Conservation (phyloP, 23 red algal genomes). For the Agarophyton chilense region DNA sequence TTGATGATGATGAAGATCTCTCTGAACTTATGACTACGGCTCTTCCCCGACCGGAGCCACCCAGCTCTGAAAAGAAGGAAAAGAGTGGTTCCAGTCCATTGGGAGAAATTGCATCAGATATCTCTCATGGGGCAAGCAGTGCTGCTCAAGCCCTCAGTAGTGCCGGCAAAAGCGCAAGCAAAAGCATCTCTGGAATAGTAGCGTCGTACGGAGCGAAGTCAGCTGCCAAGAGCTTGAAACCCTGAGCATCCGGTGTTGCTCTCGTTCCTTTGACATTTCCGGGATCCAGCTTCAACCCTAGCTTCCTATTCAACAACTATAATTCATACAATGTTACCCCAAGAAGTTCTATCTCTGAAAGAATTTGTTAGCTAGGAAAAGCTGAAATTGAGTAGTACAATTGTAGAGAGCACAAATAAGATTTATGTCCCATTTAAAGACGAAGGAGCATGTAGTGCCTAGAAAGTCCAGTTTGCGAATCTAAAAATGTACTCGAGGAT, state of each 20-base stretch:
- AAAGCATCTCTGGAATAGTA: constrained; percentile 54
- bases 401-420: not conserved
- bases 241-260: not conserved
- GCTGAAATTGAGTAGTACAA: not conserved
- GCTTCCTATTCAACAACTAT: not conserved
- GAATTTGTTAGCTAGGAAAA: not conserved
- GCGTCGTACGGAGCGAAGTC: constrained; percentile 37
- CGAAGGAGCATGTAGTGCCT: not conserved
- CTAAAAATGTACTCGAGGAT: no score
- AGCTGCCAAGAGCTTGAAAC: constrained; percentile 15
- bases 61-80: not conserved
- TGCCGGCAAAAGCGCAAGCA: constrained; percentile 43
- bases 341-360: not conserved
- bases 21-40: constrained; percentile 9
- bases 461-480: no score
- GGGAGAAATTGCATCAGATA: constrained; percentile 41
- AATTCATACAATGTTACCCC: no score
- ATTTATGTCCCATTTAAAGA: not conserved
- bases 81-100: constrained; percentile 44
- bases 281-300: not conserved
- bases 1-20: constrained; percentile 51
- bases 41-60: not conserved
- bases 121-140: constrained; percentile 32
- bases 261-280: not conserved
- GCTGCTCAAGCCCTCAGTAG: constrained; percentile 43